Percentiles rank a stretch among this genome's conserved stretches.
Conservation (phyloP, 176 grass and related monocot species). For the Zoysia japonica region DNA sequence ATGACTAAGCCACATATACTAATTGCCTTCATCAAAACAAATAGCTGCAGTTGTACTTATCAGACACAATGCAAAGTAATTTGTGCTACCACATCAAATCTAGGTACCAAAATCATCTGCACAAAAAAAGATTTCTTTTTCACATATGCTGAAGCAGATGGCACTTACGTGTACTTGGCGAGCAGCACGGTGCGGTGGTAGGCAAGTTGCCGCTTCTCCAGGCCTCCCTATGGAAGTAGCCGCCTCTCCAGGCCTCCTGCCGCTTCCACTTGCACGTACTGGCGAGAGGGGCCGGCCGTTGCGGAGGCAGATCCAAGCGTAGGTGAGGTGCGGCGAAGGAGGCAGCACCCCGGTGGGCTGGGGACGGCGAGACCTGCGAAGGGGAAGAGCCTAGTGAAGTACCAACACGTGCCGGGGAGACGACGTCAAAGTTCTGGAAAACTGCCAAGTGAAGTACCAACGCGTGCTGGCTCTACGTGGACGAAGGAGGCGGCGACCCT, state of each 20-base stretch:
- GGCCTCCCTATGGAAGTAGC: conserved; percentile 43
- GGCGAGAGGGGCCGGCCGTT: conserved; percentile 51
- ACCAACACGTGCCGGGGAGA: too few relatives aligned
- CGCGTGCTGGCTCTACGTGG: too few relatives aligned
- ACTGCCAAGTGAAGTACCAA: too few relatives aligned
- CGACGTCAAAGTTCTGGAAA: too few relatives aligned
- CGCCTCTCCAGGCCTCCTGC: too few relatives aligned
- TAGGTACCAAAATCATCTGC: neutral
- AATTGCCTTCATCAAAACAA: too few relatives aligned
- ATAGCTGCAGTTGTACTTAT: too few relatives aligned
- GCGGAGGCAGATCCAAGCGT: conserved; percentile 91
- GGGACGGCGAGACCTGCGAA: too few relatives aligned
- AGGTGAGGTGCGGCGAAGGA: conserved; percentile 60
- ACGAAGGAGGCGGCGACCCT: too few relatives aligned
- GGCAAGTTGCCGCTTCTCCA: conserved; percentile 81
- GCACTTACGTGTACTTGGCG: conserved; percentile 76
- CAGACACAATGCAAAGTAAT: neutral
- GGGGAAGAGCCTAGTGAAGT: too few relatives aligned
- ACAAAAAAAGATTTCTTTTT: neutral
- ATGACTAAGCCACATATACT: too few relatives aligned
- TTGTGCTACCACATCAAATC: neutral
- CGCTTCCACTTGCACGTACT: conserved; percentile 88
- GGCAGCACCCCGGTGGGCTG: conserved; percentile 49
- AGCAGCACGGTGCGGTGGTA: conserved; percentile 94
- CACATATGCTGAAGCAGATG: neutral